phyloP scores from a whole-genome alignment of 306 rosid species.

The Sesbania bispinosa region DNA sequence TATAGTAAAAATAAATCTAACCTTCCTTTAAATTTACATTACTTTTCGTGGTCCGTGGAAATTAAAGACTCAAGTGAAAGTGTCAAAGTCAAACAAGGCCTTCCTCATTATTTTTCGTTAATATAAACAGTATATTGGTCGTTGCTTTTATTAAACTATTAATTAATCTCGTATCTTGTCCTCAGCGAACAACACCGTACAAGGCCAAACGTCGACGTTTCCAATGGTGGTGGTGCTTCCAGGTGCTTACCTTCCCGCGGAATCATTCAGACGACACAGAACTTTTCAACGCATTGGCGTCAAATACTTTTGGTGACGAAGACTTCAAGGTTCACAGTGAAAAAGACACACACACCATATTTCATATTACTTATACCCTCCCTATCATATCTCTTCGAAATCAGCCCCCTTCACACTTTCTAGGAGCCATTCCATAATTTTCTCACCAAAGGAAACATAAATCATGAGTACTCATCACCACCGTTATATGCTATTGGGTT shows the following conservation, averaged over 20 bases:
- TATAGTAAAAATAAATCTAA: no score
- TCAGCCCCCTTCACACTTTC: not conserved
- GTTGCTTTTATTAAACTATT: not conserved
- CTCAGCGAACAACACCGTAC: not conserved
- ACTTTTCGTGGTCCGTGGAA: no score
- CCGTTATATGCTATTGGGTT: not conserved
- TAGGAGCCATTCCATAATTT: not conserved
- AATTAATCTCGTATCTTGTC: not conserved
- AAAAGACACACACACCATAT: no score
- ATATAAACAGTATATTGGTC: not conserved
- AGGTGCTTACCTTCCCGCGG: not conserved
- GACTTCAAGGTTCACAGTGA: not conserved
- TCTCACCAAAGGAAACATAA: not conserved
- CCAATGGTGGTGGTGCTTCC: not conserved
- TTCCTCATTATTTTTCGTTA: not conserved
- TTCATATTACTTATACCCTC: not conserved
- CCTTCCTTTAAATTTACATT: no score
- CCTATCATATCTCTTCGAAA: not conserved
- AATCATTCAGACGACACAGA: not conserved
- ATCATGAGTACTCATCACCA: conserved; percentile 29
- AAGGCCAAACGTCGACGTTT: conserved; percentile 16
- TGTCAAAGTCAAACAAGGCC: conserved; percentile 21
- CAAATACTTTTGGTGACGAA: not conserved
- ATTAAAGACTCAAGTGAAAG: not conserved
- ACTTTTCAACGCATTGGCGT: conserved; percentile 15